A percentile compares a stretch with the other conserved stretches of the same genome.
These are phyloP conservation scores for Suillus brevipes DNA, from an alignment of 768 basidiomycete genomes.

Conservation along the genomic window DNA sequence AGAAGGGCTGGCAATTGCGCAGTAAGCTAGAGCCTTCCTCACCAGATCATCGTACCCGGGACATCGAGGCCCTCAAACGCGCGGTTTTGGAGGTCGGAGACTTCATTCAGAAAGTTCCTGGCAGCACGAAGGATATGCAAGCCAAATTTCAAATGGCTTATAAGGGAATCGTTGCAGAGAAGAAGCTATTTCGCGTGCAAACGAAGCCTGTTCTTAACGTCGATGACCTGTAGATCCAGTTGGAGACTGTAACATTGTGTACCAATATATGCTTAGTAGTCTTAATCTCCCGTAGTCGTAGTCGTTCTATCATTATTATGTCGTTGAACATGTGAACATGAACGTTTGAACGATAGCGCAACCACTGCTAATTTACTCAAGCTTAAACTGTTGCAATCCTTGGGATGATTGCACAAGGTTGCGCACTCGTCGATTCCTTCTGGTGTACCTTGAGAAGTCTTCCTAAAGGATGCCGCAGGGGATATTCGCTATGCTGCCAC, in stretches of 20 bases:
- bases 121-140: slow-evolving; percentile 18
- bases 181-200: not conserved
- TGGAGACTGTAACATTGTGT: not conserved
- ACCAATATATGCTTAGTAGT: not conserved
- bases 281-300: not conserved
- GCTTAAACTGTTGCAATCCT: too few species aligned
- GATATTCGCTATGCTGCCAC: too few species aligned
- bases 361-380: not conserved
- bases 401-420: too few species aligned
- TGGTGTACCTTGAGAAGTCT: too few species aligned
- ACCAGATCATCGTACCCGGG: slow-evolving; percentile 25
- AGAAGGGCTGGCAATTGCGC: slow-evolving; percentile 27
- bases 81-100: slow-evolving; percentile 27
- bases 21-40: slow-evolving; percentile 34
- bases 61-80: slow-evolving; percentile 27
- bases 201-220: slow-evolving; percentile 21
- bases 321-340: not conserved
- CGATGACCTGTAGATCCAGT: slow-evolving; percentile 17
- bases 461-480: too few species aligned
- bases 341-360: too few species aligned
- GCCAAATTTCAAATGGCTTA: slow-evolving; percentile 30
- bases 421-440: too few species aligned
- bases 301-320: not conserved
- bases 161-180: slow-evolving; percentile 34
- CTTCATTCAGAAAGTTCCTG: slow-evolving; percentile 30